These are phyloP conservation scores for Rhizopogon rudus DNA, from an alignment of 768 basidiomycete genomes.

Conservation along the genomic window DNA sequence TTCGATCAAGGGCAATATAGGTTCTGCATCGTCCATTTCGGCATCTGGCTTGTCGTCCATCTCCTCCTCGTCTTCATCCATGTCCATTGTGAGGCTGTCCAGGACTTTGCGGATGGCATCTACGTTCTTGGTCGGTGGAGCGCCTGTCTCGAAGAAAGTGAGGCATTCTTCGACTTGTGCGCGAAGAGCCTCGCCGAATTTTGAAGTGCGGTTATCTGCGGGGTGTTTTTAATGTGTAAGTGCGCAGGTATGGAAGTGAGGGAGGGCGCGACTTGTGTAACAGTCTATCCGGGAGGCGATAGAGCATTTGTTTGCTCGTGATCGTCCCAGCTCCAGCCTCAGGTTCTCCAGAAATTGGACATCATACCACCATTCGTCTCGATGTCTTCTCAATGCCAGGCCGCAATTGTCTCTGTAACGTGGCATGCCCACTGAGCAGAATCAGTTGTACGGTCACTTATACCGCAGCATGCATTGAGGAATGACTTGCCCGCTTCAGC, in stretches of 20 bases:
- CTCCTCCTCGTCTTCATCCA: constrained; percentile 48
- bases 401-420: too few species aligned
- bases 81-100: constrained; percentile 68
- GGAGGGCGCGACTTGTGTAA: constrained; percentile 59
- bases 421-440: too few species aligned
- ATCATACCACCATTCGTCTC: too few species aligned
- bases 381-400: too few species aligned
- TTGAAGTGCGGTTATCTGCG: constrained; percentile 77
- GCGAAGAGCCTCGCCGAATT: constrained; percentile 92
- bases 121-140: constrained; percentile 83
- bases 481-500: too few species aligned
- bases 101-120: constrained; percentile 90
- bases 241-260: not conserved
- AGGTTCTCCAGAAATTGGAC: too few species aligned
- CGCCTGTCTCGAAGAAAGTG: constrained; percentile 89
- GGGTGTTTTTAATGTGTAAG: not conserved
- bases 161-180: constrained; percentile 95
- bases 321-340: too few species aligned
- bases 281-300: constrained; percentile 97
- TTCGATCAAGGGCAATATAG: constrained; percentile 56
- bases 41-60: constrained; percentile 32
- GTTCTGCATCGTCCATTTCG: constrained; percentile 40
- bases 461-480: too few species aligned
- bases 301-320: constrained; percentile 71
- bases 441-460: too few species aligned